Conservation (phyloP, 306 rosid genomes). For the Bauhinia variegata region DNA sequence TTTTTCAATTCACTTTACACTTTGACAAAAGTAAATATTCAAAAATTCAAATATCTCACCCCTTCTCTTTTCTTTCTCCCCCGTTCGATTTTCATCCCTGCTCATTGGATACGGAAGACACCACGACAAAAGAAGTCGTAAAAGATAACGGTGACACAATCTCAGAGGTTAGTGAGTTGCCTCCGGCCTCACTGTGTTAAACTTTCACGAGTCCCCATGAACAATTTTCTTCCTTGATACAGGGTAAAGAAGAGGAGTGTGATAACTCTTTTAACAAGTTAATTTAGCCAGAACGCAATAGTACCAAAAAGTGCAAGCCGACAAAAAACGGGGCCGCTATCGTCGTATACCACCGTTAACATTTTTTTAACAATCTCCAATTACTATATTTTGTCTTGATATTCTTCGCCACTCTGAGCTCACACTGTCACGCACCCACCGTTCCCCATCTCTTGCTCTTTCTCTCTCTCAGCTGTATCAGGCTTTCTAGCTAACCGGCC, state of each 20-base stretch:
- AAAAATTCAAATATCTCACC: too few relatives aligned
- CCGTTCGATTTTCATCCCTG: too few relatives aligned
- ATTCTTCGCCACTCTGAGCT: conserved; percentile 12
- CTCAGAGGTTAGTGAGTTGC: conserved; percentile 26
- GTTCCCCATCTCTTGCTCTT: conserved; percentile 12
- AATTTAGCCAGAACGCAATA: conserved; percentile 18
- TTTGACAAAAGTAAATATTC: too few relatives aligned
- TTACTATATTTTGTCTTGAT: conserved; percentile 39
- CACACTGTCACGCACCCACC: conserved; percentile 45
- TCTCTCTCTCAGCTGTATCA: conserved; percentile 21
- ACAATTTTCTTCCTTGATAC: conserved; percentile 38
- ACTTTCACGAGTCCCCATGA: conserved; percentile 46
- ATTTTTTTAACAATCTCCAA: conserved; percentile 29
- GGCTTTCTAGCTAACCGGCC: conserved; percentile 7
- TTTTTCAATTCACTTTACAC: too few relatives aligned
- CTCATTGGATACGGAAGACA: too few relatives aligned
- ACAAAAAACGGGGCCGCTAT: conserved; percentile 39
- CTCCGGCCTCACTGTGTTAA: conserved; percentile 1
- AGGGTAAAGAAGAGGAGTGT: conserved; percentile 42
- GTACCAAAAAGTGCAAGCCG: conserved; percentile 44
- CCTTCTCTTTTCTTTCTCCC: too few relatives aligned
- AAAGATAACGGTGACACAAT: conserved; percentile 20
- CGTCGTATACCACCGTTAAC: conserved; percentile 45
- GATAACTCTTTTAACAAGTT: conserved; percentile 1
- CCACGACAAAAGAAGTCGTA: too few relatives aligned